Percentiles rank a stretch among this genome's conserved stretches.
phyloP scores from a whole-genome alignment of 2,329 filamentous ascomycete genomes.

The Rhynchosporium secalis region DNA sequence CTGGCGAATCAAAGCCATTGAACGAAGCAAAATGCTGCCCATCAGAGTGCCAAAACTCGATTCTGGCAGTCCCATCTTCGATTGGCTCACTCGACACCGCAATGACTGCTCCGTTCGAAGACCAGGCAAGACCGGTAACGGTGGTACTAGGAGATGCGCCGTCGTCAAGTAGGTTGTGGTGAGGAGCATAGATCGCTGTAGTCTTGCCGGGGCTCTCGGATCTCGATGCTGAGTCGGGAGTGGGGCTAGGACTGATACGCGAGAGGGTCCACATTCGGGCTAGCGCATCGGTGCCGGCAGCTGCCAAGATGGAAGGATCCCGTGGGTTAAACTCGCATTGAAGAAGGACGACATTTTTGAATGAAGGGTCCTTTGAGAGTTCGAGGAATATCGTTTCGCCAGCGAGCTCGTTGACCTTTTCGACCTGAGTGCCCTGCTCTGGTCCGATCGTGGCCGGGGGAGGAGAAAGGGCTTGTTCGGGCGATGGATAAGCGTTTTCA shows the following conservation, averaged over 20 bases:
- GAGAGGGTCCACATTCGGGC: conserved; percentile 67
- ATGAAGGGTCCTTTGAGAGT: conserved; percentile 45
- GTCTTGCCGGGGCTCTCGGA: conserved; percentile 43
- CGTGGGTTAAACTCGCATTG: conserved; percentile 69
- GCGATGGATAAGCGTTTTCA: conserved; percentile 66
- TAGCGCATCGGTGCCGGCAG: conserved; percentile 69
- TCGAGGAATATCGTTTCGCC: conserved; percentile 62
- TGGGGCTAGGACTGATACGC: conserved; percentile 49
- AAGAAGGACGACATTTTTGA: conserved; percentile 60
- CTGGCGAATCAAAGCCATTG: conserved; percentile 59
- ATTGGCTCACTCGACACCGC: conserved; percentile 57
- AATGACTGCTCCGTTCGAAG: conserved; percentile 54
- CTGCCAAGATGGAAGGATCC: conserved; percentile 65
- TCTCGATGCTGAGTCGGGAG: conserved; percentile 46
- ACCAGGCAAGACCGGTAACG: conserved; percentile 62
- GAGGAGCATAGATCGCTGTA: conserved; percentile 36
- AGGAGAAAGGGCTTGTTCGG: conserved; percentile 52
- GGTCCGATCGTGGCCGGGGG: conserved; percentile 59
- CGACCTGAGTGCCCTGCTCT: conserved; percentile 63
- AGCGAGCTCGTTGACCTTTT: conserved; percentile 62
- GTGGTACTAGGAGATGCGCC: conserved; percentile 53
- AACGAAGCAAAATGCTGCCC: conserved; percentile 54
- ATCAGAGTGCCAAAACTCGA: conserved; percentile 57
- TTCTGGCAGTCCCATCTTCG: conserved; percentile 49
- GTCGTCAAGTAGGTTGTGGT: conserved; percentile 53